These are phyloP conservation scores for Xylariaceae sp. DNA, from an alignment of 2,329 filamentous ascomycete genomes.

Conservation along the genomic window DNA sequence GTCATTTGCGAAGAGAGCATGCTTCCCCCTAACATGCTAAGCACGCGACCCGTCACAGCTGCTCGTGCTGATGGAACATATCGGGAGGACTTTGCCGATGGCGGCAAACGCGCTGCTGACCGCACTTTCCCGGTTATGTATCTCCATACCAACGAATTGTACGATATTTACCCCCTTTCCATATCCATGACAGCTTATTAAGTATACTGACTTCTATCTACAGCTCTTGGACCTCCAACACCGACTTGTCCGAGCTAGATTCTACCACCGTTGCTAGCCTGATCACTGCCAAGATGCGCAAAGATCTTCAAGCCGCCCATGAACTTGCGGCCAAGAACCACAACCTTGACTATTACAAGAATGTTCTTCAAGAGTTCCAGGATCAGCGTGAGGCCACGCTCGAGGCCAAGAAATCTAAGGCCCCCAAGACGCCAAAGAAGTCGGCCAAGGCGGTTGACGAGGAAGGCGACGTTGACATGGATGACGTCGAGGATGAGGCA, in stretches of 20 bases:
- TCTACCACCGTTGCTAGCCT: slow-evolving; percentile 63
- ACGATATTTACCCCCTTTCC: slow-evolving; percentile 40
- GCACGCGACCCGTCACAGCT: slow-evolving; percentile 76
- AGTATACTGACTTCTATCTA: slow-evolving; percentile 15
- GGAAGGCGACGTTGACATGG: slow-evolving; percentile 57
- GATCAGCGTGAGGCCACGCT: slow-evolving; percentile 60
- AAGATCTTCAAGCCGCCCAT: slow-evolving; percentile 74
- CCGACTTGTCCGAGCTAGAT: slow-evolving; percentile 71
- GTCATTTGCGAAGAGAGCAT: slow-evolving; percentile 93
- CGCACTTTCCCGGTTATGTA: slow-evolving; percentile 95
- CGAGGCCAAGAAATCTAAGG: slow-evolving; percentile 33
- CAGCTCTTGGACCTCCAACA: slow-evolving; percentile 90
- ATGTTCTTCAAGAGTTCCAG: slow-evolving; percentile 64
- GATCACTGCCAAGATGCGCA: slow-evolving; percentile 72
- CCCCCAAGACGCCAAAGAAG: slow-evolving; percentile 36
- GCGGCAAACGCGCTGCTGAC: slow-evolving; percentile 78
- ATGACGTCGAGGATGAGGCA: slow-evolving; percentile 52
- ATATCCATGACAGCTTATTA: neutral
- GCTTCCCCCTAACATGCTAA: slow-evolving; percentile 73
- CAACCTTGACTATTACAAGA: slow-evolving; percentile 77
- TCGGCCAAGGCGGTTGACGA: slow-evolving; percentile 46
- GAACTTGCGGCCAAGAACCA: slow-evolving; percentile 72
- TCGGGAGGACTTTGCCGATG: slow-evolving; percentile 79
- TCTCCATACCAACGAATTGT: slow-evolving; percentile 94
- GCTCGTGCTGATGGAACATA: slow-evolving; percentile 78